Evolutionary conservation across 1,284 basidiomycete genomes (phyloP), one percentile per base, ranked within the genome.

Genomic region (Mycocalia duriaeana): DNA sequence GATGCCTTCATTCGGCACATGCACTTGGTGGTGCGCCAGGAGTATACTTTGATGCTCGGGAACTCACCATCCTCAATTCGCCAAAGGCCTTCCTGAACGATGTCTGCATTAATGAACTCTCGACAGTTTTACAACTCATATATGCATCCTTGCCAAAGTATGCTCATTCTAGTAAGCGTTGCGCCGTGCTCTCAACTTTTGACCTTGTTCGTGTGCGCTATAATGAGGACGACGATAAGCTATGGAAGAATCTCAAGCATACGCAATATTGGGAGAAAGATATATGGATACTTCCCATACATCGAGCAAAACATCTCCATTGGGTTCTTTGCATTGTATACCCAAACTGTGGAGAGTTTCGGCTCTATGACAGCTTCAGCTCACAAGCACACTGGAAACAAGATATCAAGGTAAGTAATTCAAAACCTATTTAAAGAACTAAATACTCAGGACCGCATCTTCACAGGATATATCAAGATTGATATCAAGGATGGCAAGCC

Each of bases 281-380:
- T 3, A 11, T 53, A 0, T 64, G 60, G 62, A 56, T 64, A 6
- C 25, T 64, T 22, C 61, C 62, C 0, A 59, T 64, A 5, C 57
- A 59, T 28, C 50, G 51, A 7, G 47, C 23, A 1, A n/a, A 8
- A 0, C 25, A 43, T 11, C 13, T 39, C 13, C 60, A 60, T 42
- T 62, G 58, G 59, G 56, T 61, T 0, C 38, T 61, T 20, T 43
- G 44, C 18, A 40, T 46, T 7, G 39, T 56, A 5, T 42, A 49
- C 14, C 38, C 49, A 3, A 11, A 18, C 9, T 24, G 22, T 25
- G 36, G 46, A 2, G 11, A 47, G 16, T 20, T 63, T 2, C 36
- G 44, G 22, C 42, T 63, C 2, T 61, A 56, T 42, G 59, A 61
- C 41, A 63, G 59, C 31, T 40, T 61, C 8, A n/a, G n/a, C n/a